Conservation (phyloP, 2,329 filamentous ascomycete species). For the Fusarium equiseti region DNA sequence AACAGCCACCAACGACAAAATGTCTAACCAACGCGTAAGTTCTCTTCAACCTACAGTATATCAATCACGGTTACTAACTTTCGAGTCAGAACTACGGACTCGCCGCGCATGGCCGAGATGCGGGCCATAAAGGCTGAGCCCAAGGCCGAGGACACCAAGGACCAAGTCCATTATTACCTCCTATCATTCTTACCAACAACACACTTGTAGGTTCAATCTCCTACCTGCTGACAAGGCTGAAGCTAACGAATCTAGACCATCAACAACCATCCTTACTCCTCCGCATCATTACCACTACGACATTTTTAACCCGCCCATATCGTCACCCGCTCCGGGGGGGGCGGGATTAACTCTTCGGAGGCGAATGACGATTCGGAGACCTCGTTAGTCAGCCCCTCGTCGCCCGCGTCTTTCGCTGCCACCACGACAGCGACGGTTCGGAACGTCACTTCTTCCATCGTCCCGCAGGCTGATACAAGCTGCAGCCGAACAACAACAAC, state of each 20-base stretch:
- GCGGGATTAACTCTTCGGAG: background rate
- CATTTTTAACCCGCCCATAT: background rate
- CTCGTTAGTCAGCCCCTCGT: background rate
- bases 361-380: background rate
- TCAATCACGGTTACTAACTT: no score
- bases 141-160: background rate
- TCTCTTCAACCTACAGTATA: no score
- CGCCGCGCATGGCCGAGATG: no score
- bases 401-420: no score
- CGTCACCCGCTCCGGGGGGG: background rate
- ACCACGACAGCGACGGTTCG: no score
- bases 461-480: no score
- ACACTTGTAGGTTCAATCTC: background rate
- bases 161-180: background rate
- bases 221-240: background rate
- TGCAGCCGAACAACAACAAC: no score
- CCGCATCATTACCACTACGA: background rate
- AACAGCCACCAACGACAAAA: no score
- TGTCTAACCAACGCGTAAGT: no score
- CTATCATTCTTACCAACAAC: background rate
- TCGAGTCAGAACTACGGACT: no score
- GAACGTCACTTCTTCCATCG: background rate
- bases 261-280: background rate
- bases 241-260: background rate
- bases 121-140: no score